Evolutionary conservation across 345 rosid species (phyloP).

Genomic region (Cardiospermum halicacabum): DNA sequence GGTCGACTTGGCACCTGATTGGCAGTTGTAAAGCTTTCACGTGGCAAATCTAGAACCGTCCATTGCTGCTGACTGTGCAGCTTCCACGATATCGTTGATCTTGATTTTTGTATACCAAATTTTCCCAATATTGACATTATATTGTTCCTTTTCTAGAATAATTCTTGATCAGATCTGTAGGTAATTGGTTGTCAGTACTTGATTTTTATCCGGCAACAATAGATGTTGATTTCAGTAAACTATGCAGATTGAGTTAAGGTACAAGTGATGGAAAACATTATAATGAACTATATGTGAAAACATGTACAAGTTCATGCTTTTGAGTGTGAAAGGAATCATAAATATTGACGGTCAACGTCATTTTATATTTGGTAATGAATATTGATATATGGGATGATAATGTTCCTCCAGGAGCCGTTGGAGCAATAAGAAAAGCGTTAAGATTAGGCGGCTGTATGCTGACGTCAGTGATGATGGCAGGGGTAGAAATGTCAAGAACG

Average conservation of each 20-base stretch:
- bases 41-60: conserved; percentile 13
- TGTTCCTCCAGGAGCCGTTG: background rate
- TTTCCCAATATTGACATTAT: background rate
- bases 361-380: background rate
- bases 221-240: background rate
- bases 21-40: conserved; percentile 21
- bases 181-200: background rate
- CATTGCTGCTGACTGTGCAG: conserved; percentile 6
- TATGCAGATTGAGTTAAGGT: no score
- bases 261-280: no score
- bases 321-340: background rate
- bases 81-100: conserved; percentile 5
- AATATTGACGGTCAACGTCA: background rate
- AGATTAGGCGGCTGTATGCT: background rate
- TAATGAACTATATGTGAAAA: background rate
- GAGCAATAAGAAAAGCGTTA: background rate
- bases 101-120: background rate
- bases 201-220: background rate
- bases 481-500: background rate
- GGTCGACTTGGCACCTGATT: conserved; percentile 10
- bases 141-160: background rate
- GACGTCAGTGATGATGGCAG: conserved; percentile 13
- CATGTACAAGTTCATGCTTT: background rate
- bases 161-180: background rate
- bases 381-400: background rate